A percentile compares a stretch with the other conserved stretches of the same genome.
Evolutionary conservation across 345 rosid genomes (phyloP).

Genomic region (Linum lewisii): DNA sequence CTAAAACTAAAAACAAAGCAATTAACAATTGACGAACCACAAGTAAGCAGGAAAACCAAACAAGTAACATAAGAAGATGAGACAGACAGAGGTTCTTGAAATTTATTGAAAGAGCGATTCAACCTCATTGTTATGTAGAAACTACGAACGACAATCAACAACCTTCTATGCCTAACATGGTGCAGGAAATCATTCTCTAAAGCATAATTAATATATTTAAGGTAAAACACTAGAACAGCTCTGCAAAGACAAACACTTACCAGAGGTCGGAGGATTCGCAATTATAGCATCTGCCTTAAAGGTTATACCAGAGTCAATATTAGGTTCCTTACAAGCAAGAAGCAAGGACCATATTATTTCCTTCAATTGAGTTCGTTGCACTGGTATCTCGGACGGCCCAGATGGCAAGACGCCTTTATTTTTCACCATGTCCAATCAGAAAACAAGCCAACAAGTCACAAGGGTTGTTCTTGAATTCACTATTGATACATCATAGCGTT

Average conservation of each 20-base stretch:
- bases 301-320: conserved; percentile 66
- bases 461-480: neutral
- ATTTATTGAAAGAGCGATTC: too few relatives aligned
- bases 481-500: neutral
- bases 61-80: neutral
- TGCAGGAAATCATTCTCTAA: neutral
- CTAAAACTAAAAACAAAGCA: neutral
- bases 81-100: neutral
- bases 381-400: conserved; percentile 88
- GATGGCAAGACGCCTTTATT: conserved; percentile 97
- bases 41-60: neutral
- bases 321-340: conserved; percentile 93
- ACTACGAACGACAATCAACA: too few relatives aligned
- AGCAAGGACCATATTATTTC: conserved; percentile 74
- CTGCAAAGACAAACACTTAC: conserved; percentile 27
- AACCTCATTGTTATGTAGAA: neutral
- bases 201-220: neutral
- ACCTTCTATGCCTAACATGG: too few relatives aligned
- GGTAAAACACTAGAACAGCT: neutral
- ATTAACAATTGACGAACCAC: neutral
- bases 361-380: conserved; percentile 81
- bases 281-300: conserved; percentile 97
- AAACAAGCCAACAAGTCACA: conserved; percentile 11
- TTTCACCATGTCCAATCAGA: conserved; percentile 90
- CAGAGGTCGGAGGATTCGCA: conserved; percentile 98